Evolutionary conservation across 305 asterid genomes (phyloP).

Genomic region (Euphrasia arctica): DNA sequence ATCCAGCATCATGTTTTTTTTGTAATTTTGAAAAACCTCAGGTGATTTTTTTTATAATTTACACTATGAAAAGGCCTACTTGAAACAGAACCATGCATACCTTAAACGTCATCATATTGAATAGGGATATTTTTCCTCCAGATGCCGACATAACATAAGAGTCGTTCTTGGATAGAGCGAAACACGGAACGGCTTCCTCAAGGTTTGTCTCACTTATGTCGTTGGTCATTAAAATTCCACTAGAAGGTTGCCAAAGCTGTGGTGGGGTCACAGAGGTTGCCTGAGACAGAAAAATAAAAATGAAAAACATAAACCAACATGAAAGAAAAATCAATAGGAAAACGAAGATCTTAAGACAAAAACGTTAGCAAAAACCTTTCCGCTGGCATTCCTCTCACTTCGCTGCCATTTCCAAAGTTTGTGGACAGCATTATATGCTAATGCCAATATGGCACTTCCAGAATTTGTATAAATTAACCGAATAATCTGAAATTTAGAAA

Average conservation of each 20-base stretch:
- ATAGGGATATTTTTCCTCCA: slow-evolving; percentile 54
- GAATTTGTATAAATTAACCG: slow-evolving; percentile 59
- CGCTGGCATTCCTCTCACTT: slow-evolving; percentile 40
- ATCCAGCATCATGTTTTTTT: too few species aligned
- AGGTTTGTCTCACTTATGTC: slow-evolving; percentile 47
- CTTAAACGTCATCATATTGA: slow-evolving; percentile 51
- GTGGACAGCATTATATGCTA: slow-evolving; percentile 67
- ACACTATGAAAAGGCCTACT: neutral
- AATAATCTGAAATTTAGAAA: slow-evolving; percentile 44
- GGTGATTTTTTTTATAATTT: neutral
- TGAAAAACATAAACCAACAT: neutral
- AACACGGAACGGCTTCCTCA: slow-evolving; percentile 55
- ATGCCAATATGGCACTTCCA: slow-evolving; percentile 58
- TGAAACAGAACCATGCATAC: slow-evolving; percentile 21
- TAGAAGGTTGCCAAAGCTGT: slow-evolving; percentile 56
- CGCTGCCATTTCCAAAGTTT: slow-evolving; percentile 76
- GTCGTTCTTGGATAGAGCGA: slow-evolving; percentile 58
- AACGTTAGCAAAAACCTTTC: slow-evolving; percentile 38
- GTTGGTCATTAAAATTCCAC: slow-evolving; percentile 50
- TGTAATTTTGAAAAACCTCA: neutral
- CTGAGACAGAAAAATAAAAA: slow-evolving; percentile 22
- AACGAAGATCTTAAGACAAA: slow-evolving; percentile 1
- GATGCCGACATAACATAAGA: slow-evolving; percentile 53
- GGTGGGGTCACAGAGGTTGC: slow-evolving; percentile 43
- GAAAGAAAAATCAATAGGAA: slow-evolving; percentile 3